Conservation (phyloP, 164 flowering plant species). For the Cinnamomum chago region DNA sequence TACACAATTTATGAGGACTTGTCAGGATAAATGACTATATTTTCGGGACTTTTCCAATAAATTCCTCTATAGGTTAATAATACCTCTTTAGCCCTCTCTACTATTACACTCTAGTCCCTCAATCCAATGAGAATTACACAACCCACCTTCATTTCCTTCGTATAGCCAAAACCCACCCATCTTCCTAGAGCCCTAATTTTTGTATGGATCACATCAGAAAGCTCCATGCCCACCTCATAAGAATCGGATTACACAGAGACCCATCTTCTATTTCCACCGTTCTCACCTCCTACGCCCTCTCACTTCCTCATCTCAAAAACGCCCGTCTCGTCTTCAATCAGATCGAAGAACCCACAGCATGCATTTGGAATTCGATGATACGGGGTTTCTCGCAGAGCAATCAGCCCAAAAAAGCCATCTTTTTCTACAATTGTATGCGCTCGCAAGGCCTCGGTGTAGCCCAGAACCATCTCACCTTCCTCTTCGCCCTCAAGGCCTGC, state of each 20-base stretch:
- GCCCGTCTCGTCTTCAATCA: slow-evolving; percentile 36
- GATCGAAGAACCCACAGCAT: slow-evolving; percentile 31
- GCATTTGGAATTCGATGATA: slow-evolving; percentile 44
- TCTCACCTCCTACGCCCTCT: slow-evolving; percentile 42
- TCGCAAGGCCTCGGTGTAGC: slow-evolving; percentile 17
- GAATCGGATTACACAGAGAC: slow-evolving; percentile 38
- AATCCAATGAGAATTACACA: too few relatives aligned
- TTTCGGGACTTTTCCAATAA: too few relatives aligned
- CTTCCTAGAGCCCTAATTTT: background rate
- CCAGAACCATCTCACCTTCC: slow-evolving; percentile 34
- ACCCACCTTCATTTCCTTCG: background rate
- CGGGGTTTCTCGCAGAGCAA: slow-evolving; percentile 39
- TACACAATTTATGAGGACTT: too few relatives aligned
- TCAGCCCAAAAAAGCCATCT: slow-evolving; percentile 38
- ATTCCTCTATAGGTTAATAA: too few relatives aligned
- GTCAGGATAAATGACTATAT: too few relatives aligned
- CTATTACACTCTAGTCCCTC: too few relatives aligned
- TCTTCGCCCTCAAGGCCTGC: slow-evolving; percentile 53
- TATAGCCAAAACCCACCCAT: background rate
- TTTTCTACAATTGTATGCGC: slow-evolving; percentile 33
- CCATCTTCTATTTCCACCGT: slow-evolving; percentile 39
- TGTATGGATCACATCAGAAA: slow-evolving; percentile 30
- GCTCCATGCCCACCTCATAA: slow-evolving; percentile 54
- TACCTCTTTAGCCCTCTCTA: too few relatives aligned
- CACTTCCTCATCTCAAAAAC: slow-evolving; percentile 29